Base-by-base conservation (phyloP, 495 filamentous ascomycete genomes). In the Paragyromitra xinjiangensis region DNA sequence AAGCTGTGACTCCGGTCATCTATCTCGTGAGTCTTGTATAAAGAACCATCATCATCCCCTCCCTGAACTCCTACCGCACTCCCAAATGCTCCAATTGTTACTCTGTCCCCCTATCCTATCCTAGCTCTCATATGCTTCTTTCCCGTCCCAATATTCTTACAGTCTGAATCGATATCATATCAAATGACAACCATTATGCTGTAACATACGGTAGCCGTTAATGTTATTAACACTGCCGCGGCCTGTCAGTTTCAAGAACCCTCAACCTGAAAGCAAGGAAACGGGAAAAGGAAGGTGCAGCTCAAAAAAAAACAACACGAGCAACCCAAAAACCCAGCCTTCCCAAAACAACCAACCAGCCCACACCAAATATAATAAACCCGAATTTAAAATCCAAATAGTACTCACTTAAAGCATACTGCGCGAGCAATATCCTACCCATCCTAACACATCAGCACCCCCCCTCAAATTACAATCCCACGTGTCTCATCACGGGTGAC, bases 171-270 rank as follows among this genome's bases (percentile, higher is more conserved):
- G 22, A 5, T n/a, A n/a, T 53, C 37, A 24, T 16, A 39, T 73
- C 64, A 82, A 12, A 82, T 44, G 19, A 58, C 72, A 9, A 69
- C 53, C 53, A 76, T 77, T 19, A 82, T 40, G 12, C 80, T 71
- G 45, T 82, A 82, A 40, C 70, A 82, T 8, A 81, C 77, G n/a
- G 71, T 48, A 40, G 63, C 64, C 11, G 80, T 82, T n/a, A 82
- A 48, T 22, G 80, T 77, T 66, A 82, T 12, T 37, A 82, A 2
- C 71, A 81, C 80, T 82, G 14, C 45, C 44, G 61, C 40, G 22
- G 26, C 19, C 59, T 26, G 69, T 81, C 66, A 81, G 79, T 73
- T 77, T 71, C 61, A 77, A 64, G 40, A 64, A 22, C 14, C 26
- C 45, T 40, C 24, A 29, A 22, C 8, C 29, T 53, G 42, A 56